phyloP scores from a whole-genome alignment of 2,329 filamentous ascomycete genomes.

The Daldinia sp. region DNA sequence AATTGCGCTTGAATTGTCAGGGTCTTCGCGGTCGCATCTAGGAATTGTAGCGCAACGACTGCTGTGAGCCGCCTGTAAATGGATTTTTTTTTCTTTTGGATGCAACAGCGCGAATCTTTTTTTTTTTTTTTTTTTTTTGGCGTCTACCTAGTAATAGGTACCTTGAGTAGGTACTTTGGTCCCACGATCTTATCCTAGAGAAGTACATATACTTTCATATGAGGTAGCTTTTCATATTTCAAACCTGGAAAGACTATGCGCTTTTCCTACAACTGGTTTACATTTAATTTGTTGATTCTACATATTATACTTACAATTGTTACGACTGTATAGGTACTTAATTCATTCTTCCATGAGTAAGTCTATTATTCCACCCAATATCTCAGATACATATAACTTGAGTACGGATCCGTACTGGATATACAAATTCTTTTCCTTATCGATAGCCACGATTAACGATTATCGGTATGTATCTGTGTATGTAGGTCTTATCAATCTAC shows the following conservation, averaged over 20 bases:
- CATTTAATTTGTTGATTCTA: background rate
- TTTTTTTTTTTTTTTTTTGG: constrained; percentile 29
- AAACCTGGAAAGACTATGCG: background rate
- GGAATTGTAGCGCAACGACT: constrained; percentile 20
- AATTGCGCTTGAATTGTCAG: background rate
- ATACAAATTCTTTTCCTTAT: background rate
- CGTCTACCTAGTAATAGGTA: background rate
- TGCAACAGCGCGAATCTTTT: constrained; percentile 19
- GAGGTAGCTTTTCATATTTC: background rate
- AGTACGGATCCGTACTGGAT: background rate
- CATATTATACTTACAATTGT: background rate
- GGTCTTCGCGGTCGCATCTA: constrained; percentile 18
- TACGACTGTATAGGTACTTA: background rate
- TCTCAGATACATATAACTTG: background rate
- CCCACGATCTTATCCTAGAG: constrained; percentile 1
- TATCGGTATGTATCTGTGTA: background rate
- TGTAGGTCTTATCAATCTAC: background rate
- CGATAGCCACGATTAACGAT: background rate
- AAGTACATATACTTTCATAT: background rate
- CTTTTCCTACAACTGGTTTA: background rate
- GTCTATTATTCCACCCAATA: background rate
- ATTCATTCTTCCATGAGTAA: background rate
- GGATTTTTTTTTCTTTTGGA: constrained; percentile 21
- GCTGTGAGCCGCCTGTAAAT: constrained; percentile 21
- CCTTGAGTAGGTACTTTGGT: constrained; percentile 18